A percentile compares a stretch with the other conserved stretches of the same genome.
phyloP scores from a whole-genome alignment of 768 basidiomycete genomes.

The Lanmaoa rubissima region DNA sequence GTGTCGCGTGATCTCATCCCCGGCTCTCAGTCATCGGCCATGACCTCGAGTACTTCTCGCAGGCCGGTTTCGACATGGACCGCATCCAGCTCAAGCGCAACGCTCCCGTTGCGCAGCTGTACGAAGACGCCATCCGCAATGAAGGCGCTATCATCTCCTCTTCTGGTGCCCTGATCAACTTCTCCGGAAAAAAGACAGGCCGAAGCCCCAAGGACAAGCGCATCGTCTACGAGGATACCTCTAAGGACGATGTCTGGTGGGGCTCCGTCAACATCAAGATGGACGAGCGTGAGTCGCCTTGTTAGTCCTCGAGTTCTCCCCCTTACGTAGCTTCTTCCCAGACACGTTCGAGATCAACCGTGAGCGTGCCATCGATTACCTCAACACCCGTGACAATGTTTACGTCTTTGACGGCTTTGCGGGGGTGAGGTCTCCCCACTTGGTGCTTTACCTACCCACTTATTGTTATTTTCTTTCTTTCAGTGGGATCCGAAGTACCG shows the following conservation, averaged over 20 bases:
- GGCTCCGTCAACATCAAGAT: conserved; percentile 99
- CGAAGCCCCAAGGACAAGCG: conserved; percentile 99
- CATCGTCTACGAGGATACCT: conserved; percentile 95
- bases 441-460: background rate
- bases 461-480: conserved; percentile 1
- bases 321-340: conserved; percentile 27
- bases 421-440: conserved; percentile 52
- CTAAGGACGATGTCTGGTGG: conserved; percentile 99
- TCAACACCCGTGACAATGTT: conserved; percentile 97
- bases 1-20: conserved; percentile 9
- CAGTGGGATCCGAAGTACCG: conserved; percentile 99
- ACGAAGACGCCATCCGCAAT: conserved; percentile 97
- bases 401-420: conserved; percentile 97
- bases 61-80: conserved; percentile 99
- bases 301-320: background rate
- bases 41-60: conserved; percentile 96
- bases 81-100: conserved; percentile 95
- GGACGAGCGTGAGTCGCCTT: conserved; percentile 76
- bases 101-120: conserved; percentile 83
- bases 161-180: conserved; percentile 97
- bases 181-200: conserved; percentile 99
- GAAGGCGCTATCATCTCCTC: conserved; percentile 98
- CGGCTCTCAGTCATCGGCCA: conserved; percentile 72
- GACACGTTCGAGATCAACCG: conserved; percentile 99
- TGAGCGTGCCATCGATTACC: conserved; percentile 97